phyloP scores from a whole-genome alignment of 805 yeast species.

The Kodamaea lidongshanica region DNA sequence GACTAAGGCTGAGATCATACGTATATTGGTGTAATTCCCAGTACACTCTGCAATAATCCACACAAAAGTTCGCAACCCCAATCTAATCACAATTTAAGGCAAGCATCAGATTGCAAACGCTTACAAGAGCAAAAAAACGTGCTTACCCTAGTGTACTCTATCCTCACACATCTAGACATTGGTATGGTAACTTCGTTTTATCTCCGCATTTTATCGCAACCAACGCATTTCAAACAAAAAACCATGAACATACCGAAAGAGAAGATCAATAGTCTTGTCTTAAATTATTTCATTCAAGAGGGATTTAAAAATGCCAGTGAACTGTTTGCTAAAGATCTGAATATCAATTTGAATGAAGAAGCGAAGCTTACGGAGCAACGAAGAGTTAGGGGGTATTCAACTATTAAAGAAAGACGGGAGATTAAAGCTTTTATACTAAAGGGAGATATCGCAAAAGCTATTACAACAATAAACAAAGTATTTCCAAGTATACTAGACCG shows the following conservation, averaged over 20 bases:
- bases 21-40: no score
- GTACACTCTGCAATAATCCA: no score
- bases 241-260: slow-evolving; percentile 19
- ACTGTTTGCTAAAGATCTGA: slow-evolving; percentile 54
- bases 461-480: slow-evolving; percentile 47
- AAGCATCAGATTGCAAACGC: no score
- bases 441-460: slow-evolving; percentile 59
- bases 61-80: no score
- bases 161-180: no score
- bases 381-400: slow-evolving; percentile 34
- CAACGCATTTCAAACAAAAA: no score
- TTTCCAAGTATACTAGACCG: slow-evolving; percentile 63
- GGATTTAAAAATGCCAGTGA: slow-evolving; percentile 68
- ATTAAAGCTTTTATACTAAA: slow-evolving; percentile 49
- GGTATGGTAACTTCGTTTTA: no score
- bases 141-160: no score
- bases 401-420: slow-evolving; percentile 47
- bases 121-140: no score
- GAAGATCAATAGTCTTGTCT: slow-evolving; percentile 47
- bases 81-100: no score
- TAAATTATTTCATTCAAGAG: slow-evolving; percentile 71
- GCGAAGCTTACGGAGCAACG: slow-evolving; percentile 2
- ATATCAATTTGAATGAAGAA: slow-evolving; percentile 17
- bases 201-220: no score
- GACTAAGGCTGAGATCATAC: no score